These are phyloP conservation scores for Phylloporus sp. DNA, from an alignment of 768 basidiomycete genomes.

Conservation along the genomic window DNA sequence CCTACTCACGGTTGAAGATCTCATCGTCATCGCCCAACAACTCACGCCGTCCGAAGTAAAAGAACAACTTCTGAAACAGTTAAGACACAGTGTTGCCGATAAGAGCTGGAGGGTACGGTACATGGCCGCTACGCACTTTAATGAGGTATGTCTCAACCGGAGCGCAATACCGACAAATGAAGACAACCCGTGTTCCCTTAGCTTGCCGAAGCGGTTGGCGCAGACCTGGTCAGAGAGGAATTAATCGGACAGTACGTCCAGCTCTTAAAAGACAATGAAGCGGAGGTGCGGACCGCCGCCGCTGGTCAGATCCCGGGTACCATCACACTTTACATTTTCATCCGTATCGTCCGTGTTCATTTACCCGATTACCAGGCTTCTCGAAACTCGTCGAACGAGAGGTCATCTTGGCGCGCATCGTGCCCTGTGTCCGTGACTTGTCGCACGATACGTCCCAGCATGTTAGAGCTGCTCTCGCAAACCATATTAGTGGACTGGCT, in stretches of 20 bases:
- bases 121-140: slow-evolving; percentile 97
- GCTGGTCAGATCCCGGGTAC: slow-evolving; percentile 95
- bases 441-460: slow-evolving; percentile 94
- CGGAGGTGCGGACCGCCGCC: slow-evolving; percentile 95
- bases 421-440: slow-evolving; percentile 93
- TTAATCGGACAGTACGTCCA: slow-evolving; percentile 90
- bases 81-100: slow-evolving; percentile 84
- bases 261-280: slow-evolving; percentile 96
- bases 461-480: slow-evolving; percentile 93
- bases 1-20: slow-evolving; percentile 89
- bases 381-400: slow-evolving; percentile 91
- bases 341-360: slow-evolving; percentile 4
- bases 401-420: slow-evolving; percentile 85
- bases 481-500: slow-evolving; percentile 93
- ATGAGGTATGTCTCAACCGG: slow-evolving; percentile 56
- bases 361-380: slow-evolving; percentile 60
- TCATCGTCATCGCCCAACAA: slow-evolving; percentile 87
- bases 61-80: slow-evolving; percentile 82
- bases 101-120: slow-evolving; percentile 99
- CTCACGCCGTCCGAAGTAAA: slow-evolving; percentile 87
- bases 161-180: not conserved
- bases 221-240: slow-evolving; percentile 89
- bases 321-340: slow-evolving; percentile 9
- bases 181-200: slow-evolving; percentile 26
- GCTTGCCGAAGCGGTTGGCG: slow-evolving; percentile 89